Percentiles rank a stretch among this genome's conserved stretches.
phyloP scores from a whole-genome alignment of 2,329 filamentous ascomycete genomes.

The Paecilomyces dactylethromorphus region DNA sequence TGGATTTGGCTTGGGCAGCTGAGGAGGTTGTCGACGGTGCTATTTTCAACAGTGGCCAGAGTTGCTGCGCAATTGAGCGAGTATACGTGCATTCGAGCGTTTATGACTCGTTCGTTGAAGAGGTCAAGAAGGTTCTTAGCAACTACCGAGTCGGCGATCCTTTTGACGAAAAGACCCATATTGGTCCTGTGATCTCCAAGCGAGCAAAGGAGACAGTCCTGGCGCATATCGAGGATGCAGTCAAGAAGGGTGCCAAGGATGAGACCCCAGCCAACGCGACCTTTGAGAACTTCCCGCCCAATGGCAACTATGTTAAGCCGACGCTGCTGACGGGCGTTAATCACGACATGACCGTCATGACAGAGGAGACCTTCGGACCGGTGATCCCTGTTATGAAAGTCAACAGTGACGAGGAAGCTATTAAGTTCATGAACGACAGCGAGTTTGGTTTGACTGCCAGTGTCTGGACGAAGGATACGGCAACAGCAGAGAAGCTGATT shows the following conservation, averaged over 20 bases:
- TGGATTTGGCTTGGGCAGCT: slow-evolving; percentile 84
- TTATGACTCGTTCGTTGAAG: slow-evolving; percentile 74
- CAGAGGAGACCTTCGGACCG: slow-evolving; percentile 89
- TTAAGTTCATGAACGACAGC: slow-evolving; percentile 87
- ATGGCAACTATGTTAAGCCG: slow-evolving; percentile 83
- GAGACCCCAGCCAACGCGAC: slow-evolving; percentile 74
- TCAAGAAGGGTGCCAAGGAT: slow-evolving; percentile 77
- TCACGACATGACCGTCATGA: slow-evolving; percentile 84
- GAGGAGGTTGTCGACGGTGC: slow-evolving; percentile 92
- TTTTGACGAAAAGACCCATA: slow-evolving; percentile 66
- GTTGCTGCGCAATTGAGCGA: slow-evolving; percentile 87
- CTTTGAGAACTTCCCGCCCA: slow-evolving; percentile 64
- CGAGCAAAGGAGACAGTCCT: slow-evolving; percentile 69
- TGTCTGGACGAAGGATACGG: slow-evolving; percentile 88
- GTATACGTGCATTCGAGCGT: slow-evolving; percentile 84
- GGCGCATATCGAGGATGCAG: slow-evolving; percentile 72
- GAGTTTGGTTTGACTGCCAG: slow-evolving; percentile 93
- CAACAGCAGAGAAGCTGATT: slow-evolving; percentile 66
- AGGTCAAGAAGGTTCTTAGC: slow-evolving; percentile 70
- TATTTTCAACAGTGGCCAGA: slow-evolving; percentile 98
- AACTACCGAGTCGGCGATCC: slow-evolving; percentile 87
- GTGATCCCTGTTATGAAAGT: slow-evolving; percentile 89
- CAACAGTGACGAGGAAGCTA: slow-evolving; percentile 69
- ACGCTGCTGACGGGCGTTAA: slow-evolving; percentile 73
- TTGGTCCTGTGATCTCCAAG: slow-evolving; percentile 85